These are phyloP conservation scores for Litchi chinensis DNA, from an alignment of 345 rosid species.

Conservation along the genomic window DNA sequence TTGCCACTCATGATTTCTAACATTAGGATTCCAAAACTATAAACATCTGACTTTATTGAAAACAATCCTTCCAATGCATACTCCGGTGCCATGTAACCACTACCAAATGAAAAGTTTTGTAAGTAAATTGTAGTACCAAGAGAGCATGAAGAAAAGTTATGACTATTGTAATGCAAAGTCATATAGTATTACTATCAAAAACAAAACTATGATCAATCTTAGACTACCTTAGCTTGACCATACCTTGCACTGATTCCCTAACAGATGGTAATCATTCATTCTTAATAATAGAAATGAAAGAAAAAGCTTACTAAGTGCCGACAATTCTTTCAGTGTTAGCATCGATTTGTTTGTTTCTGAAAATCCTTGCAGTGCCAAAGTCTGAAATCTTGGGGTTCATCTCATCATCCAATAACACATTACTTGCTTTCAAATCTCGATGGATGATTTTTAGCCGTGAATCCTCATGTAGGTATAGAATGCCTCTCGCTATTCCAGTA, in stretches of 20 bases:
- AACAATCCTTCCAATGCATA: conserved; percentile 48
- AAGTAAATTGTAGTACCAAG: too few species aligned
- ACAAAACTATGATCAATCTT: too few species aligned
- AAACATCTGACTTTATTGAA: conserved; percentile 53
- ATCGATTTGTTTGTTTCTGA: conserved; percentile 48
- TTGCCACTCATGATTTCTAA: conserved; percentile 49
- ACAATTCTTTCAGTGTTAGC: conserved; percentile 53
- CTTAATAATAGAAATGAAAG: neutral
- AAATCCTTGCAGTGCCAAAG: conserved; percentile 59
- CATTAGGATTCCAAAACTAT: conserved; percentile 46
- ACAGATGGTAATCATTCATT: neutral
- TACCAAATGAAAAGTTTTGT: conserved; percentile 8
- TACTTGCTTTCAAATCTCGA: conserved; percentile 51
- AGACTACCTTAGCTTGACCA: too few species aligned
- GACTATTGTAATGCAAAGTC: too few species aligned
- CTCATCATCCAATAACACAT: conserved; percentile 50
- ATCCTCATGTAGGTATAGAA: conserved; percentile 55
- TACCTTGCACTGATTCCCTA: too few species aligned
- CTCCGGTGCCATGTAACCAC: conserved; percentile 67
- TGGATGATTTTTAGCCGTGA: conserved; percentile 57
- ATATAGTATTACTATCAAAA: accelerated
- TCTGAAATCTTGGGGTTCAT: conserved; percentile 60
- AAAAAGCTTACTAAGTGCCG: conserved; percentile 49
- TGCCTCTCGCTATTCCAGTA: conserved; percentile 46
- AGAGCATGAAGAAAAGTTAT: too few species aligned